phyloP scores from a whole-genome alignment of 306 rosid genomes.

The Acacia crassicarpa region DNA sequence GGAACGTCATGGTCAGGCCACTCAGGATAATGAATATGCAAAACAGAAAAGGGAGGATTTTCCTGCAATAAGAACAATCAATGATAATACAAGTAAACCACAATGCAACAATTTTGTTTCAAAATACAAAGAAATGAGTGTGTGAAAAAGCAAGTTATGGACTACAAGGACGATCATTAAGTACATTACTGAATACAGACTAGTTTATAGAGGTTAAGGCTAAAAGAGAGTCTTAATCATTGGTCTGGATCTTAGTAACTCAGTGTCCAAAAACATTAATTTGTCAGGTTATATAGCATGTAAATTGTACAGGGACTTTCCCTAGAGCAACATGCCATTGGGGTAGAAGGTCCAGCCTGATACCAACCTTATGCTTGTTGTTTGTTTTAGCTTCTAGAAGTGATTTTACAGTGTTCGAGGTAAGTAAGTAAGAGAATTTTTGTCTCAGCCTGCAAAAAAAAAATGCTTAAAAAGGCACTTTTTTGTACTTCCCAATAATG shows the following conservation, averaged over 20 bases:
- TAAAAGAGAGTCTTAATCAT: not conserved
- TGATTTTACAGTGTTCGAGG: no score
- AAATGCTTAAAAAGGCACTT: no score
- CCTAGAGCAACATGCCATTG: not conserved
- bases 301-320: not conserved
- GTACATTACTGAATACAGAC: not conserved
- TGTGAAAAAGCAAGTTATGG: not conserved
- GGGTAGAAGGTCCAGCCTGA: not conserved
- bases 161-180: not conserved
- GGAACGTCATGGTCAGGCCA: slow-evolving; percentile 99
- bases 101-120: slow-evolving; percentile 14
- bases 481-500: no score
- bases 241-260: not conserved
- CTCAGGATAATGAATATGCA: slow-evolving; percentile 84
- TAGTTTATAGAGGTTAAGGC: not conserved
- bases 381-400: no score
- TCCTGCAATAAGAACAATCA: slow-evolving; percentile 48
- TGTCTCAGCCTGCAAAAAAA: no score
- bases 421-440: no score
- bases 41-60: slow-evolving; percentile 60
- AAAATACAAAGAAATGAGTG: slow-evolving; percentile 3
- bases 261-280: not conserved
- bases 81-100: slow-evolving; percentile 16
- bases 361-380: not conserved
- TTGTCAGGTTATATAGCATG: not conserved